Evolutionary conservation across 139 green algal genomes (phyloP).

Genomic region (Bryopsis sp.): DNA sequence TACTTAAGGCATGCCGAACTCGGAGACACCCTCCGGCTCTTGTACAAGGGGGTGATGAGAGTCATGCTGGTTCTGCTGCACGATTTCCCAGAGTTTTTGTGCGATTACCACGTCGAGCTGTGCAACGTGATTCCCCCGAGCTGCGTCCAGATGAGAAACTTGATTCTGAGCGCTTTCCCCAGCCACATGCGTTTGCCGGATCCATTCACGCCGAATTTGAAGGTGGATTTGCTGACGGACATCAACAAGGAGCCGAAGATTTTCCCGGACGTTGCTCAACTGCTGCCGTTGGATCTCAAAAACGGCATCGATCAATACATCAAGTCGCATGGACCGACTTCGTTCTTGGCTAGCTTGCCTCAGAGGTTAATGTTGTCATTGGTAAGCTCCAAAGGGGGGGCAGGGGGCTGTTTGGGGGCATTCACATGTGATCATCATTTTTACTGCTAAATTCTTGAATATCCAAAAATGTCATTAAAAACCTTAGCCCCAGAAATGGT

Average conservation of each 20-base stretch:
- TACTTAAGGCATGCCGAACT: constrained; percentile 86
- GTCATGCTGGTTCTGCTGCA: constrained; percentile 98
- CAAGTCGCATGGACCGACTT: constrained; percentile 31
- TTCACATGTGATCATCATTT: too few relatives aligned
- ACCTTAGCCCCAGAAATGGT: too few relatives aligned
- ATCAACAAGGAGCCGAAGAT: constrained; percentile 70
- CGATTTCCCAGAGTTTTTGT: constrained; percentile 99
- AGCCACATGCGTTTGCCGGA: constrained; percentile 95
- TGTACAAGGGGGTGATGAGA: constrained; percentile 93
- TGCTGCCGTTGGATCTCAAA: constrained; percentile 53
- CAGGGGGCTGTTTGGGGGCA: too few relatives aligned
- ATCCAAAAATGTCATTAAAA: too few relatives aligned
- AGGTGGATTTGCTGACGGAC: constrained; percentile 93
- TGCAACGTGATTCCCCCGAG: constrained; percentile 85
- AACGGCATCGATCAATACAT: constrained; percentile 52
- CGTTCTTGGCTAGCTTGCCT: constrained; percentile 52
- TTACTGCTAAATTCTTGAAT: too few relatives aligned
- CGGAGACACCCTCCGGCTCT: constrained; percentile 58
- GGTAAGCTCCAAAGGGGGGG: too few relatives aligned
- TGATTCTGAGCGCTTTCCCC: constrained; percentile 94
- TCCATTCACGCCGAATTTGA: constrained; percentile 97
- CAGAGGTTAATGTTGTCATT: constrained; percentile 43
- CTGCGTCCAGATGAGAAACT: constrained; percentile 97
- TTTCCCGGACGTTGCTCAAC: constrained; percentile 45
- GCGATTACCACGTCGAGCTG: constrained; percentile 90